Evolutionary conservation across 2,329 filamentous ascomycete genomes (phyloP).

Genomic region (Delphinella strobiligena): DNA sequence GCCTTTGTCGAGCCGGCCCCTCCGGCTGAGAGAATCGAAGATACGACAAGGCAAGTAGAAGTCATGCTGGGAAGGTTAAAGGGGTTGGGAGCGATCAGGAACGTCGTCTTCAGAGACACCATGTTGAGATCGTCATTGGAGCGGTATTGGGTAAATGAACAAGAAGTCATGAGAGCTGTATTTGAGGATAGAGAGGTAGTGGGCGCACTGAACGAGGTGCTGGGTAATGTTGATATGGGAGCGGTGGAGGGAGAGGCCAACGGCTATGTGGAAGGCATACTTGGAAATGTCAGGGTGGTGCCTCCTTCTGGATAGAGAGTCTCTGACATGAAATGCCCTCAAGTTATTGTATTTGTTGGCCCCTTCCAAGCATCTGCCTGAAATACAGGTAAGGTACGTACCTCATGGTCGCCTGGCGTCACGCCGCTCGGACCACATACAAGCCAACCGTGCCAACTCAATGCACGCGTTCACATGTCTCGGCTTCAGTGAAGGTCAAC

Average conservation of each 20-base stretch:
- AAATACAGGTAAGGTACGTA: too few relatives aligned
- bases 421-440: too few relatives aligned
- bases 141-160: conserved; percentile 74
- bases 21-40: conserved; percentile 55
- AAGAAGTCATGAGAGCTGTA: conserved; percentile 55
- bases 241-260: conserved; percentile 53
- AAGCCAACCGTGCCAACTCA: too few relatives aligned
- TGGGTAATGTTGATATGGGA: conserved; percentile 52
- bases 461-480: too few relatives aligned
- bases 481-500: too few relatives aligned
- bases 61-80: conserved; percentile 53
- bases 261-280: conserved; percentile 33
- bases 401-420: too few relatives aligned
- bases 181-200: conserved; percentile 71
- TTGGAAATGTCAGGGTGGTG: background rate
- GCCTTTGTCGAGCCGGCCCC: conserved; percentile 55
- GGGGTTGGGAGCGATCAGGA: conserved; percentile 64
- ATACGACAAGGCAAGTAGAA: conserved; percentile 43
- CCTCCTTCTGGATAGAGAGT: background rate
- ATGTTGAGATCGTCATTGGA: conserved; percentile 53
- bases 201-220: conserved; percentile 55
- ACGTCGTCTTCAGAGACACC: conserved; percentile 65
- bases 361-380: too few relatives aligned
- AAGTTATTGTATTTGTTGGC: too few relatives aligned
- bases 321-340: too few relatives aligned